These are phyloP conservation scores for Heliophila coronopifolia DNA, from an alignment of 441 rosid genomes.

Conservation along the genomic window DNA sequence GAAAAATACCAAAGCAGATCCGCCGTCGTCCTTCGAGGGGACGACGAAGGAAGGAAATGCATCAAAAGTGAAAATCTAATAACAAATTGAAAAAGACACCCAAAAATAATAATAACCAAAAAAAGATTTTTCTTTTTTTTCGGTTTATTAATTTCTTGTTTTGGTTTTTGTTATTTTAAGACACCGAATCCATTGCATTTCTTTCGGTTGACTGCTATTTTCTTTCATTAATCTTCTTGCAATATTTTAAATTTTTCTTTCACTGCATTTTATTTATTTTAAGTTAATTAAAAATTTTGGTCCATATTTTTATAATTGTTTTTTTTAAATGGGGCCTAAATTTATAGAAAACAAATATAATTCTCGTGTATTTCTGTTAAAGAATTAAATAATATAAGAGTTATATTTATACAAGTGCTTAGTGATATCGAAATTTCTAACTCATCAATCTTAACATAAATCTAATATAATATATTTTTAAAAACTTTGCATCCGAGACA, in stretches of 20 bases:
- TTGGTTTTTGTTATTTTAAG: conserved; percentile 22
- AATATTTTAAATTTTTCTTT: conserved; percentile 11
- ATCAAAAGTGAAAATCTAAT: conserved; percentile 23
- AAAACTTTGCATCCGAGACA: too few species aligned
- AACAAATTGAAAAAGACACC: conserved; percentile 2
- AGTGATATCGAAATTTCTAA: too few species aligned
- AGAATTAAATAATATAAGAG: too few species aligned
- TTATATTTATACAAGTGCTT: too few species aligned
- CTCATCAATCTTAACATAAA: too few species aligned
- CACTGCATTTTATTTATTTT: background rate
- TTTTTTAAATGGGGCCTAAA: too few species aligned
- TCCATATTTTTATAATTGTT: too few species aligned
- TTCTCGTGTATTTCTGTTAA: too few species aligned
- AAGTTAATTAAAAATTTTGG: too few species aligned
- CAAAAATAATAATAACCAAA: conserved; percentile 19
- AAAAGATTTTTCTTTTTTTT: background rate
- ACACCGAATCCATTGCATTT: conserved; percentile 26
- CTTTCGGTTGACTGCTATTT: conserved; percentile 26
- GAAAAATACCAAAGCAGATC: conserved; percentile 6
- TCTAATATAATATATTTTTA: too few species aligned
- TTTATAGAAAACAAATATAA: too few species aligned
- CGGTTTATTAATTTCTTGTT: conserved; percentile 11
- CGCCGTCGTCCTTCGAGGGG: conserved; percentile 31
- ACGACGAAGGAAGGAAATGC: conserved; percentile 30
- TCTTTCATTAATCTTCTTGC: conserved; percentile 2